Evolutionary conservation across 768 basidiomycete species (phyloP).

Genomic region (Lactifluus volemus): DNA sequence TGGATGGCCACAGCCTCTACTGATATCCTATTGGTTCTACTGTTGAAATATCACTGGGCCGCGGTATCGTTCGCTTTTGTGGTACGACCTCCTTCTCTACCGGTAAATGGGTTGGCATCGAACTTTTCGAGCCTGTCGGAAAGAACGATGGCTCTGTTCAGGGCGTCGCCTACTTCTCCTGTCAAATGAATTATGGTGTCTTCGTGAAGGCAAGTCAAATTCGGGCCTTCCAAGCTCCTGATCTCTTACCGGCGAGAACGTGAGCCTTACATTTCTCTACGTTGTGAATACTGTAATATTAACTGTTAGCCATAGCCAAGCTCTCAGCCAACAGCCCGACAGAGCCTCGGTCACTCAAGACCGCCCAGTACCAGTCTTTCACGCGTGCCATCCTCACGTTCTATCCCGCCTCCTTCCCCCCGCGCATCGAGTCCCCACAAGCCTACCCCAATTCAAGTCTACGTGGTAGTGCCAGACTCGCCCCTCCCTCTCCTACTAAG

Average conservation of each 20-base stretch:
- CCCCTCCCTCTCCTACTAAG: constrained; percentile 49
- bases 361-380: constrained; percentile 12
- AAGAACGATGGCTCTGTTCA: constrained; percentile 94
- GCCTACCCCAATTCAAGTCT: constrained; percentile 11
- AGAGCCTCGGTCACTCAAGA: constrained; percentile 10
- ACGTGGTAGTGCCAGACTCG: constrained; percentile 6
- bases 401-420: constrained; percentile 16
- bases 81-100: constrained; percentile 76
- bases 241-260: background rate
- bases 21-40: constrained; percentile 58
- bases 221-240: constrained; percentile 34
- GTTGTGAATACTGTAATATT: background rate
- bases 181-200: constrained; percentile 69
- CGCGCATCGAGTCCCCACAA: constrained; percentile 14
- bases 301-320: constrained; percentile 1
- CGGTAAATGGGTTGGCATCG: constrained; percentile 95
- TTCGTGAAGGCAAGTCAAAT: constrained; percentile 87
- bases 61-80: constrained; percentile 78
- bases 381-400: constrained; percentile 12
- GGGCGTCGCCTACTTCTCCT: constrained; percentile 74
- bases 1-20: constrained; percentile 20
- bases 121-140: constrained; percentile 71
- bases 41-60: constrained; percentile 72
- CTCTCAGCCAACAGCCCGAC: background rate
- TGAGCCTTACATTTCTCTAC: background rate